phyloP scores from a whole-genome alignment of 257 asterid species.

The Gardenia jasminoides region DNA sequence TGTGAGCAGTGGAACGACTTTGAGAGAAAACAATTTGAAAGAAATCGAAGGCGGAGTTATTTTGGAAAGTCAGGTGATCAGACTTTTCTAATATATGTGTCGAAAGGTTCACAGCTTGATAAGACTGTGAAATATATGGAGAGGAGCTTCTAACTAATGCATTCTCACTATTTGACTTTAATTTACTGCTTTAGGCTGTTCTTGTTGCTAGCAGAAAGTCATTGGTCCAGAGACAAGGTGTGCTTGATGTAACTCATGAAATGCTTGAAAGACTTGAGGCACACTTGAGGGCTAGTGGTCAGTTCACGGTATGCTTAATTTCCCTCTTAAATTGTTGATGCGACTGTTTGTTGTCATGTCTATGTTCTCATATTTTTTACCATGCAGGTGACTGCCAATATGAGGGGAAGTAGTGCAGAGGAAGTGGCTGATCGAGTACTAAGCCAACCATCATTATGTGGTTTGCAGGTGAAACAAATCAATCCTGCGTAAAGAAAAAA shows the following conservation, averaged over 20 bases:
- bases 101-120: neutral
- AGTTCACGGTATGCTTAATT: conserved; percentile 68
- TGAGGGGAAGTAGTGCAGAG: conserved; percentile 92
- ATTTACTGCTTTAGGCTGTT: conserved; percentile 61
- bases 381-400: conserved; percentile 84
- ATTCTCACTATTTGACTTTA: conserved; percentile 9
- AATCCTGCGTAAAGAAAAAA: conserved; percentile 9
- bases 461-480: conserved; percentile 70
- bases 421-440: conserved; percentile 89
- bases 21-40: conserved; percentile 88
- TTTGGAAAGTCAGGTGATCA: conserved; percentile 88
- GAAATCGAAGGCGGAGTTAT: conserved; percentile 91
- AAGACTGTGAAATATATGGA: neutral
- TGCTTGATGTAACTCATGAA: conserved; percentile 82
- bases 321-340: conserved; percentile 1
- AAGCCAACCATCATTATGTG: conserved; percentile 77
- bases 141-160: neutral
- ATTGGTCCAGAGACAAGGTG: conserved; percentile 69
- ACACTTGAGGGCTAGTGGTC: conserved; percentile 78
- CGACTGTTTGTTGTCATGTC: conserved; percentile 12
- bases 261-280: conserved; percentile 98
- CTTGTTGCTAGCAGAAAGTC: conserved; percentile 92
- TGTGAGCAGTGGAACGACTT: conserved; percentile 97
- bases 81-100: neutral
- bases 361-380: conserved; percentile 19